These are phyloP conservation scores for Arthroderma sp. DNA, from an alignment of 2,329 filamentous ascomycete genomes.

Conservation along the genomic window DNA sequence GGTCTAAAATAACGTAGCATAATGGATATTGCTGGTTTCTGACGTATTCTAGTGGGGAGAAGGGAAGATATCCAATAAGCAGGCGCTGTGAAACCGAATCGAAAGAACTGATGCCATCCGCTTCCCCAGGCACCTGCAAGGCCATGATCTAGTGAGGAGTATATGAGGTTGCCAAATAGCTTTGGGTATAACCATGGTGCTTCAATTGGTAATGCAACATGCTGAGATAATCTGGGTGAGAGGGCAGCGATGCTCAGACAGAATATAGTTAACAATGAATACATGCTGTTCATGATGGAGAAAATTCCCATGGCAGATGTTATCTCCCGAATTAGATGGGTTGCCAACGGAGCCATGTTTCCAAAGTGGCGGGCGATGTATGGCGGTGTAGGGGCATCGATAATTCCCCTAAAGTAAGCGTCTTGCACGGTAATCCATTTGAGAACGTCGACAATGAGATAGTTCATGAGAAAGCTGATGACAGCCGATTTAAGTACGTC, in stretches of 20 bases:
- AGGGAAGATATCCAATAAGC: constrained; percentile 28
- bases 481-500: constrained; percentile 35
- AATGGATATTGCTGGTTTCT: constrained; percentile 2
- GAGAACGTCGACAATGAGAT: constrained; percentile 56
- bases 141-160: constrained; percentile 44
- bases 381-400: constrained; percentile 35
- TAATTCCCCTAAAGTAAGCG: constrained; percentile 56
- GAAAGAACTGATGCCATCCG: constrained; percentile 89
- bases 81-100: constrained; percentile 38
- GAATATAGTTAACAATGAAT: constrained; percentile 48
- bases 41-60: constrained; percentile 11
- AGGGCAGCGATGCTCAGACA: constrained; percentile 41
- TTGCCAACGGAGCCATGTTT: constrained; percentile 30
- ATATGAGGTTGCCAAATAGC: constrained; percentile 39
- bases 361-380: constrained; percentile 28
- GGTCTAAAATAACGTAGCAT: constrained; percentile 9
- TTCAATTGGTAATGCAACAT: constrained; percentile 46
- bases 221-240: constrained; percentile 39
- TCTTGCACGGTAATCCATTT: constrained; percentile 61
- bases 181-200: constrained; percentile 50
- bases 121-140: constrained; percentile 70
- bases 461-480: constrained; percentile 40
- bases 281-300: constrained; percentile 47
- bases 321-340: constrained; percentile 44
- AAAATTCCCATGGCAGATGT: constrained; percentile 46